A percentile compares a stretch with the other conserved stretches of the same genome.
Evolutionary conservation across 306 rosid species (phyloP).

Genomic region (Quillaja saponaria): DNA sequence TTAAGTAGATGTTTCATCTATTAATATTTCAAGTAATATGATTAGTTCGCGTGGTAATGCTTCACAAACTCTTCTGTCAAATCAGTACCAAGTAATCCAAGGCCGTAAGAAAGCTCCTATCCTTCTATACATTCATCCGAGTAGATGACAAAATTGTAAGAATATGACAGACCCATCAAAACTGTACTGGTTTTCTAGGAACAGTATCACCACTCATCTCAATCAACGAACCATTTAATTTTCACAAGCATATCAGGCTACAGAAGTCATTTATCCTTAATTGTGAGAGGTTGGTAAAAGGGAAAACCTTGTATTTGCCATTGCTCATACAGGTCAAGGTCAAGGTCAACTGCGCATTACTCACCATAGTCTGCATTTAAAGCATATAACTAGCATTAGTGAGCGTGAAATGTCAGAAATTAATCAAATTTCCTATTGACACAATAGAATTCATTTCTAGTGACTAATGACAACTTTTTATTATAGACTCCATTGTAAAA

Average conservation of each 20-base stretch:
- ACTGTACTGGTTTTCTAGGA: neutral
- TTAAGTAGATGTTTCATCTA: no score
- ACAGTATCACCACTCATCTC: no score
- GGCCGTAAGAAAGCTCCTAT: slow-evolving; percentile 23
- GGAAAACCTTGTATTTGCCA: slow-evolving; percentile 77
- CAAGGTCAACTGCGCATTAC: slow-evolving; percentile 75
- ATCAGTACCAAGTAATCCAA: slow-evolving; percentile 6
- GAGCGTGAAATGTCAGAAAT: slow-evolving; percentile 19
- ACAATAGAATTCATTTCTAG: slow-evolving; percentile 12
- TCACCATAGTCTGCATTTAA: slow-evolving; percentile 86
- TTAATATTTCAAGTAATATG: no score
- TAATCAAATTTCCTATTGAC: slow-evolving; percentile 7
- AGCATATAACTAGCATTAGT: slow-evolving; percentile 32
- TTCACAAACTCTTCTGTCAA: slow-evolving; percentile 4
- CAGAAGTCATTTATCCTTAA: slow-evolving; percentile 78
- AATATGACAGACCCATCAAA: slow-evolving; percentile 8
- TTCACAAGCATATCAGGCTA: slow-evolving; percentile 57
- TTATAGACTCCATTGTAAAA: no score
- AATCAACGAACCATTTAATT: slow-evolving; percentile 25
- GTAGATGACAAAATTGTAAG: slow-evolving; percentile 20
- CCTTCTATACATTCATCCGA: slow-evolving; percentile 1
- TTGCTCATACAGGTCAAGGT: slow-evolving; percentile 76
- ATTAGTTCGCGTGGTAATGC: no score
- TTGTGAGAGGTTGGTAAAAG: slow-evolving; percentile 66
- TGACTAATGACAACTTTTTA: neutral